Evolutionary conservation across 345 rosid species (phyloP).

Genomic region (Turnera subulata): DNA sequence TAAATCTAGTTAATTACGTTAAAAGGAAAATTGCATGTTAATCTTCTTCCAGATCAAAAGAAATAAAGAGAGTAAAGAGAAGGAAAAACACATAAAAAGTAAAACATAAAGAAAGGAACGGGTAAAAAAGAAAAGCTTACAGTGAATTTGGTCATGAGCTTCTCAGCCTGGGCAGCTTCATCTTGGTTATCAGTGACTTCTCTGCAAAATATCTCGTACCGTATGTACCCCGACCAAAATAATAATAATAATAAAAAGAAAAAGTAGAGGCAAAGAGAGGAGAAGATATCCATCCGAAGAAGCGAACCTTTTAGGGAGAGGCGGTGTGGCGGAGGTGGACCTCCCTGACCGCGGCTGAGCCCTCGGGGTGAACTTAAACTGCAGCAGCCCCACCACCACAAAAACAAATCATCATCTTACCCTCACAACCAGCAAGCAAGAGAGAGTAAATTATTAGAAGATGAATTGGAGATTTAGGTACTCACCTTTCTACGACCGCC

Average conservation of each 20-base stretch:
- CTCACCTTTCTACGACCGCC: constrained; percentile 7
- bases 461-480: background rate
- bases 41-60: background rate
- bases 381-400: constrained; percentile 2
- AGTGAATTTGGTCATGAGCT: constrained; percentile 42
- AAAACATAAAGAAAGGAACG: background rate
- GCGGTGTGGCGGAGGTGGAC: too few species aligned
- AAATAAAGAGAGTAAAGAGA: background rate
- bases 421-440: too few species aligned
- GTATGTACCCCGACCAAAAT: background rate
- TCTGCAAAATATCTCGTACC: background rate
- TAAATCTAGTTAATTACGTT: too few species aligned
- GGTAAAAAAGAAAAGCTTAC: constrained; percentile 11
- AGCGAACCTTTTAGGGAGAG: constrained; percentile 25
- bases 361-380: constrained; percentile 42
- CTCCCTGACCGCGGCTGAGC: constrained; percentile 30
- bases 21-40: too few species aligned
- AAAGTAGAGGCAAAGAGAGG: background rate
- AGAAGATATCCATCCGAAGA: background rate
- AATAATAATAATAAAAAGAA: background rate
- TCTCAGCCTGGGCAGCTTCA: constrained; percentile 37
- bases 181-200: constrained; percentile 16
- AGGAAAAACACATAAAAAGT: background rate
- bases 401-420: too few species aligned
- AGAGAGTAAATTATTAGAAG: too few species aligned